Evolutionary conservation across 2,329 filamentous ascomycete genomes (phyloP), one percentile per base, ranked within the genome.

Genomic region (Sporothrix sp.): DNA sequence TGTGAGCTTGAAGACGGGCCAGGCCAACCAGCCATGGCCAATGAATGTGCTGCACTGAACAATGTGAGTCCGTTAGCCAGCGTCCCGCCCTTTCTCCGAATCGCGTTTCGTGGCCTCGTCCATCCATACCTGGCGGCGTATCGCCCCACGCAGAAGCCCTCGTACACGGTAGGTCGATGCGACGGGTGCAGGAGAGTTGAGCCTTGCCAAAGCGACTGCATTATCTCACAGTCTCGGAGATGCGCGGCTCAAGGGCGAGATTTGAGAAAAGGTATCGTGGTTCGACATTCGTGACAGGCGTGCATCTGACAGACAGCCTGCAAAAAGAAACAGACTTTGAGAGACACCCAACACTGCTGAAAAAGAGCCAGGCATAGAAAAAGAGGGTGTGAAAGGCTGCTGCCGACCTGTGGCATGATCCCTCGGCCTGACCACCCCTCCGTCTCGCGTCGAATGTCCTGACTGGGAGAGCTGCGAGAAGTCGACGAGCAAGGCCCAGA

Each of bases 401-500:
- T 27, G 14, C 38, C 27, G 23, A 42, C 16, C 16, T 5, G 25
- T 28, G 25, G 38, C 16, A 28, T 21, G 43, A 16, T 20, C n/a
- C n/a, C n/a, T n/a, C n/a, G n/a, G n/a, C n/a, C n/a, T n/a, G 7
- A 36, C 13, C 14, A 7, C 42, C 23, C 44, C 33, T 20, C 13
- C 45, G 23, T 23, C 13, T 48, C 45, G 45, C 45, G 37, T 39
- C 45, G 45, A 48, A 48, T 39, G 35, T 32, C 45, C 45, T 38
- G 25, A 21, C 39, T 48, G 33, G 45, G 45, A 32, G 45, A 48
- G 45, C 35, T 48, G 18, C 45, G 35, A 48, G 38, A 48, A 48
- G 45, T 11, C 13, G 23, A 7, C 44, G 11, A 28, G 36, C 20
- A 11, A 37, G 33, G 33, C n/a, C n/a, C n/a, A 33, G 36, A 33